A percentile compares a stretch with the other conserved stretches of the same genome.
Conservation (phyloP, 768 basidiomycete species). For the Inosperma sp. region DNA sequence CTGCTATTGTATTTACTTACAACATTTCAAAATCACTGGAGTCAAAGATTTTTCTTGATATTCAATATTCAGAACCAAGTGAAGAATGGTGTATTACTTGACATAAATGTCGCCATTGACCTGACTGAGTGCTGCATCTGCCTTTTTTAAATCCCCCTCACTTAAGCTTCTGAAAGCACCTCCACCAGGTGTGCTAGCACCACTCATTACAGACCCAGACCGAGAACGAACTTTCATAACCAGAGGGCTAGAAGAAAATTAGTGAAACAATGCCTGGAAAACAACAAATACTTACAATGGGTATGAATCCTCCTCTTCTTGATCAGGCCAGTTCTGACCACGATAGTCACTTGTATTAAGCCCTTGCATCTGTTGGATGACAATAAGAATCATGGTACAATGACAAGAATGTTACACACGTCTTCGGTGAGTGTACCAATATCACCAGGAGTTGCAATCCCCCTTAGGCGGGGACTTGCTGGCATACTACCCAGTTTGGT, state of each 20-base stretch:
- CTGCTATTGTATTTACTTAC: too few species aligned
- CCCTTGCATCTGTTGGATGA: slow-evolving; percentile 63
- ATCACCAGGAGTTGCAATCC: slow-evolving; percentile 89
- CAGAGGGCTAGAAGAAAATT: slow-evolving; percentile 55
- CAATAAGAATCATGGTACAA: slow-evolving; percentile 1
- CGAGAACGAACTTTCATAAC: slow-evolving; percentile 89
- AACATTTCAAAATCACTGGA: too few species aligned
- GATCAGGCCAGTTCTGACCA: slow-evolving; percentile 61
- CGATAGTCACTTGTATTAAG: slow-evolving; percentile 84
- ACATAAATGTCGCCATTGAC: slow-evolving; percentile 23
- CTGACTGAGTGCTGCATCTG: slow-evolving; percentile 82
- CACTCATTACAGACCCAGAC: slow-evolving; percentile 65
- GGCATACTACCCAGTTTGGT: slow-evolving; percentile 74
- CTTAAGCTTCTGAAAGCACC: slow-evolving; percentile 73
- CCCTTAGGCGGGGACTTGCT: slow-evolving; percentile 81
- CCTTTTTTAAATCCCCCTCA: slow-evolving; percentile 81
- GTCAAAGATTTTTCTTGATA: too few species aligned
- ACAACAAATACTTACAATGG: slow-evolving; percentile 61
- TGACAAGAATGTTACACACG: slow-evolving; percentile 35
- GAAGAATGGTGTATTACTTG: background rate
- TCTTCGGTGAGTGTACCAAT: slow-evolving; percentile 86
- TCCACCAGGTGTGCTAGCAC: slow-evolving; percentile 82
- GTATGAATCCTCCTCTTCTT: slow-evolving; percentile 89
- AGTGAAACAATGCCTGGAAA: background rate
- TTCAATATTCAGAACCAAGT: too few species aligned